phyloP scores from a whole-genome alignment of 345 rosid species.

The Ailanthus altissimus region DNA sequence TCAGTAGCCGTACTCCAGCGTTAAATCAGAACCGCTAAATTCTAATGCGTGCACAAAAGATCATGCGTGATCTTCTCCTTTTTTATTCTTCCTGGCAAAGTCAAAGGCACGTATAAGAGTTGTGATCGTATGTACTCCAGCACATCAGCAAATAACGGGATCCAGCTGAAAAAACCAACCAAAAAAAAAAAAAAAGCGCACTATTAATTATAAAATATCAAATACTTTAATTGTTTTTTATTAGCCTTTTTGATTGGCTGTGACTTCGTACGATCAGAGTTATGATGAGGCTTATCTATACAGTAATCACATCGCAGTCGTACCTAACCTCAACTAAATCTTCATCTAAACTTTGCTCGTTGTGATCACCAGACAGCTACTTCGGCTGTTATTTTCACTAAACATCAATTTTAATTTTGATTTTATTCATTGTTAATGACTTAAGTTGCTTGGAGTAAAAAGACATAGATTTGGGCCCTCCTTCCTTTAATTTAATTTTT shows the following conservation, averaged over 20 bases:
- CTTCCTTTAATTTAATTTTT: too few species aligned
- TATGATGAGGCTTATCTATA: slow-evolving; percentile 13
- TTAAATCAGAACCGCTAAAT: slow-evolving; percentile 18
- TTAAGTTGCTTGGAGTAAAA: neutral
- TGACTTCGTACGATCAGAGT: slow-evolving; percentile 29
- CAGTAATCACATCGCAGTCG: neutral
- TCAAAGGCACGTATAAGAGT: slow-evolving; percentile 16
- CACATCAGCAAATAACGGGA: neutral
- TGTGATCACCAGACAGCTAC: slow-evolving; percentile 15
- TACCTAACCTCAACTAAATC: slow-evolving; percentile 24
- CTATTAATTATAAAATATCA: too few species aligned
- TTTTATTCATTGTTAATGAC: slow-evolving; percentile 10
- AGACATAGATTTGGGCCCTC: neutral
- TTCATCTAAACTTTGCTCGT: slow-evolving; percentile 17
- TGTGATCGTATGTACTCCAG: slow-evolving; percentile 14
- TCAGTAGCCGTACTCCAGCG: neutral
- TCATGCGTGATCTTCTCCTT: slow-evolving; percentile 23
- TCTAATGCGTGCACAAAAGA: neutral
- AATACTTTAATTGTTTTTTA: too few species aligned
- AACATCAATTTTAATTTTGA: too few species aligned
- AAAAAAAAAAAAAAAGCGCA: neutral
- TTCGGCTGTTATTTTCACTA: slow-evolving; percentile 18
- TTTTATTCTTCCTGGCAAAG: neutral
- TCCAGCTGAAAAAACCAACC: neutral
- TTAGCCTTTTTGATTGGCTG: neutral